Base-by-base conservation (phyloP, 257 asterid species). In the Lycium ferocissimum region DNA sequence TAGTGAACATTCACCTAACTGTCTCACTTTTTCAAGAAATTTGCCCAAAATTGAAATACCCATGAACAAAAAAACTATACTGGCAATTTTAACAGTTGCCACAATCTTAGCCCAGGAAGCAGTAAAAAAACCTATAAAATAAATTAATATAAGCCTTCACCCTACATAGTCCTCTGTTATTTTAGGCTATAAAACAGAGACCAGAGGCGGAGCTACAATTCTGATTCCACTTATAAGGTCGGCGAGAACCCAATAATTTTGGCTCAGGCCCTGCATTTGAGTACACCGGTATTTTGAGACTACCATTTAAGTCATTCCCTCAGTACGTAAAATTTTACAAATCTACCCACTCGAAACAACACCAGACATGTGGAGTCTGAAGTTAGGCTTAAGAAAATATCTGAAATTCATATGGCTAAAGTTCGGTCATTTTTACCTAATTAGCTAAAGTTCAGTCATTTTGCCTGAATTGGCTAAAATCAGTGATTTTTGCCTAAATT, bases 21-120 rank as follows among this genome's bases (percentile, higher is more conserved):
- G 17, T 14, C 80, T 53, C 33, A 86, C 20, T 43, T 49, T 76
- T 18, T 72, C 14, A 61, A 15, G 33, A 66, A 53, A 83, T 26
- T 45, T 73, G 18, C 80, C 59, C 20, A 85, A 43, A 53, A 75
- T 33, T 53, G 20, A 43, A 58, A 57, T 47, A 81, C 73, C 6
- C 7, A 6, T 18, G 26, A 7, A 45, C 7, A 7, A n/a, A 15
- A 2, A 49, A 58, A 0, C 33, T 70, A 15, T 6, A 71, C 37
- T 0, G 2, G 3, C 17, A 43, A 33, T 17, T 18, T 62, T 18
- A 63, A 63, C 40, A 63, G 71, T 26, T 26, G 17, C 43, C 43
- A 65, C 18, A 65, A 65, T 26, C 71, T 63, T 26, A 26, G 71
- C 17, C 18, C 18, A 11, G 15, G 11, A 62, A 22, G 37, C 11